These are phyloP conservation scores for Neurospora tetrasperma DNA, from an alignment of 495 filamentous ascomycete genomes.

Conservation along the genomic window DNA sequence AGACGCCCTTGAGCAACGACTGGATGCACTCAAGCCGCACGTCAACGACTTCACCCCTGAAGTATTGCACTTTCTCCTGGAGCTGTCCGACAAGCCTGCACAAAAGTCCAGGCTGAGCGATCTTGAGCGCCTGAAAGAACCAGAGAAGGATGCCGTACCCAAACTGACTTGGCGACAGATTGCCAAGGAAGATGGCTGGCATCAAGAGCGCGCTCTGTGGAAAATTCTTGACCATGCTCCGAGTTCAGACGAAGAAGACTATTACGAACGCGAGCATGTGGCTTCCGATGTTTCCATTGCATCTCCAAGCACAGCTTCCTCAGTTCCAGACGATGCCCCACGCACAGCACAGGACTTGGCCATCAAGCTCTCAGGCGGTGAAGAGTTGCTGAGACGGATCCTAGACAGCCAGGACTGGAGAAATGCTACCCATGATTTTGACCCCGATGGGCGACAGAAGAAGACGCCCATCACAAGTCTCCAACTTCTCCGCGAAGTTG, in stretches of 20 bases:
- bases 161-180: slow-evolving; percentile 66
- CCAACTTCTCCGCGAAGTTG: slow-evolving; percentile 62
- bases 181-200: slow-evolving; percentile 59
- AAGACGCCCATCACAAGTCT: slow-evolving; percentile 54
- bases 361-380: slow-evolving; percentile 25
- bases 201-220: slow-evolving; percentile 66
- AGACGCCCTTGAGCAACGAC: slow-evolving; percentile 57
- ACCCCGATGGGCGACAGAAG: slow-evolving; percentile 24
- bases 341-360: slow-evolving; percentile 28
- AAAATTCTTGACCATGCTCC: slow-evolving; percentile 61
- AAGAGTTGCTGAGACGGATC: slow-evolving; percentile 38
- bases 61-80: slow-evolving; percentile 64
- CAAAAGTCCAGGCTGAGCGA: slow-evolving; percentile 53
- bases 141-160: slow-evolving; percentile 29
- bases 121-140: slow-evolving; percentile 42
- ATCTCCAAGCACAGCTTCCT: slow-evolving; percentile 16
- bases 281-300: slow-evolving; percentile 25
- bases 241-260: slow-evolving; percentile 51
- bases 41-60: slow-evolving; percentile 62
- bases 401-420: slow-evolving; percentile 58
- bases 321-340: slow-evolving; percentile 23
- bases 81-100: slow-evolving; percentile 72
- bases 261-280: slow-evolving; percentile 25
- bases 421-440: slow-evolving; percentile 19
- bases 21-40: slow-evolving; percentile 45